Conservation (phyloP, 352 stramenopile genomes). For the Peronospora belbahrii region DNA sequence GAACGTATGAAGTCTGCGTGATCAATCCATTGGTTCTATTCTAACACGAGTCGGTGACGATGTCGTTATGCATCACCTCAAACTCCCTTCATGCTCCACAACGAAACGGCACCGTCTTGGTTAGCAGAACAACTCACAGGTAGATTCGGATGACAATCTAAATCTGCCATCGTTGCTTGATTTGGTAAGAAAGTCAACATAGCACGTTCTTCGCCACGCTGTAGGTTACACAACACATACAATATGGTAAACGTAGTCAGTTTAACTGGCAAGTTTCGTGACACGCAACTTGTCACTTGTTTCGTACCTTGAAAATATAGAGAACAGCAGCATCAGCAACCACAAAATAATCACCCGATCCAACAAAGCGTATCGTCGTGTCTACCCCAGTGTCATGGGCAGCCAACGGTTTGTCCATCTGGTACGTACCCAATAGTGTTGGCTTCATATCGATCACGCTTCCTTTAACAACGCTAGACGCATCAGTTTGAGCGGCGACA, state of each 20-base stretch:
- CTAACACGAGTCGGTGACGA: not conserved
- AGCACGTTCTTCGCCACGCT: slow-evolving; percentile 19
- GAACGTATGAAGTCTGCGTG: too few species aligned
- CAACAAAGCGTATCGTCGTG: slow-evolving; percentile 31
- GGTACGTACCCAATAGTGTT: slow-evolving; percentile 19
- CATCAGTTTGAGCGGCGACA: slow-evolving; percentile 7
- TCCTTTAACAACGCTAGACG: slow-evolving; percentile 20
- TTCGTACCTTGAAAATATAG: slow-evolving; percentile 32
- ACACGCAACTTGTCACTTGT: not conserved
- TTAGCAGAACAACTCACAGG: slow-evolving; percentile 31
- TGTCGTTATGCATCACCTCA: not conserved
- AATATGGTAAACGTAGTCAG: not conserved
- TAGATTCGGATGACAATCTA: slow-evolving; percentile 35
- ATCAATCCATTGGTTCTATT: too few species aligned
- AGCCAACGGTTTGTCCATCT: slow-evolving; percentile 15
- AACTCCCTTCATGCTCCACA: slow-evolving; percentile 30
- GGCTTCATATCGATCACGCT: slow-evolving; percentile 26
- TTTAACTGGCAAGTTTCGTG: not conserved
- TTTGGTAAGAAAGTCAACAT: slow-evolving; percentile 24
- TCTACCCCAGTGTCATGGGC: slow-evolving; percentile 5
- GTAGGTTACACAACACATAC: slow-evolving; percentile 1
- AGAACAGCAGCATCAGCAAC: slow-evolving; percentile 26
- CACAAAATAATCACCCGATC: slow-evolving; percentile 23
- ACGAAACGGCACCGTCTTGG: slow-evolving; percentile 27
- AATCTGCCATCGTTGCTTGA: slow-evolving; percentile 18